These are phyloP conservation scores for Torulaspora pretoriensis DNA, from an alignment of 1,139 yeast genomes.

Conservation along the genomic window DNA sequence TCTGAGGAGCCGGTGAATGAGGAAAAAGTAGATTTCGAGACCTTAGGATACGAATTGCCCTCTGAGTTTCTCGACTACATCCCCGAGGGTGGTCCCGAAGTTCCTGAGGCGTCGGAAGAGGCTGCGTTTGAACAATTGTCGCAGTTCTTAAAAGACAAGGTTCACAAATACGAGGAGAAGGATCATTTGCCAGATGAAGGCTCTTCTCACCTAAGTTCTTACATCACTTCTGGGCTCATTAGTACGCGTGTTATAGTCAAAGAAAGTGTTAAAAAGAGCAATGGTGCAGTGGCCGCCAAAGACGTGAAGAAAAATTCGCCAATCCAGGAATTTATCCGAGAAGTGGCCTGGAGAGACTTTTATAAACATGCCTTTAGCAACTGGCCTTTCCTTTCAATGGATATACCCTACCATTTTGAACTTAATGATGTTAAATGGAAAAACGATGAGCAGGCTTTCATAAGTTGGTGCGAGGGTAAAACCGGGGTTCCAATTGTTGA, in stretches of 20 bases:
- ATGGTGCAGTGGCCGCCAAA: conserved; percentile 28
- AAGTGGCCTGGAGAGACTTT: conserved; percentile 57
- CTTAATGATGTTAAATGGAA: conserved; percentile 43
- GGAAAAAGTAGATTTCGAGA: conserved; percentile 6
- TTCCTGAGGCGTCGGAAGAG: conserved; percentile 39
- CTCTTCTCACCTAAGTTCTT: conserved; percentile 45
- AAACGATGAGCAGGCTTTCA: conserved; percentile 39
- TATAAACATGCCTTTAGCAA: conserved; percentile 47
- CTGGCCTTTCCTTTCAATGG: conserved; percentile 52
- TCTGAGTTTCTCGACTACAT: conserved; percentile 17
- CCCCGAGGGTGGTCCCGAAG: conserved; percentile 14
- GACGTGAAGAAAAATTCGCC: conserved; percentile 33
- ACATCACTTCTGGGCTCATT: conserved; percentile 46
- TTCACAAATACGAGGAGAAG: conserved; percentile 36
- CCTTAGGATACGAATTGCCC: conserved; percentile 16
- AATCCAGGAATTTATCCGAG: conserved; percentile 45
- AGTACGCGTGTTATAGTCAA: conserved; percentile 42
- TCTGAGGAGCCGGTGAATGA: conserved; percentile 8
- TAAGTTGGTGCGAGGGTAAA: conserved; percentile 48
- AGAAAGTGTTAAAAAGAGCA: conserved; percentile 24
- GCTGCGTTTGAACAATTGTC: conserved; percentile 38
- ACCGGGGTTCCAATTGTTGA: conserved; percentile 57
- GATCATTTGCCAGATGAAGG: conserved; percentile 30
- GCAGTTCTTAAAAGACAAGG: conserved; percentile 35
- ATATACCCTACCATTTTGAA: conserved; percentile 46